These are phyloP conservation scores for Hypoxylon sp. DNA, from an alignment of 2,329 filamentous ascomycete species.

Conservation along the genomic window DNA sequence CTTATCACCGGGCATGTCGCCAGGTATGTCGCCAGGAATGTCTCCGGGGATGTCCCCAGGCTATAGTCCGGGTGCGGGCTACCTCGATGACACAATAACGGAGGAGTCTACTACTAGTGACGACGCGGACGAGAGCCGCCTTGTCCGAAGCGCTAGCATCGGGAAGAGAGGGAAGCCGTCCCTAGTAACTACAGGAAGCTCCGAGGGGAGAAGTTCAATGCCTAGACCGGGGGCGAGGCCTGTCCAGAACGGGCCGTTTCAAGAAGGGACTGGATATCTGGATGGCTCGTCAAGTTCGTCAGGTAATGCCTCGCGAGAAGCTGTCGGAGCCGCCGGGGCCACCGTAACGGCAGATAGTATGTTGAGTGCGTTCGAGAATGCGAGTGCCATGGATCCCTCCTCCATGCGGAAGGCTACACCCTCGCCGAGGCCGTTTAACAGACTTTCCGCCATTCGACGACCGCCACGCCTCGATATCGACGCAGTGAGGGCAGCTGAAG, in stretches of 20 bases:
- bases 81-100: conserved; percentile 58
- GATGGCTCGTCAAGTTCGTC: conserved; percentile 58
- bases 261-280: conserved; percentile 55
- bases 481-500: conserved; percentile 80
- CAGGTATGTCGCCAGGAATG: background rate
- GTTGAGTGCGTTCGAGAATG: conserved; percentile 59
- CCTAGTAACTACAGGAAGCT: conserved; percentile 57
- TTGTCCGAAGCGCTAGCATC: conserved; percentile 68
- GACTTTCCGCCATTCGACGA: conserved; percentile 63
- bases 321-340: conserved; percentile 37
- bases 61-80: conserved; percentile 56
- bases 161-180: conserved; percentile 67
- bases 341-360: conserved; percentile 56
- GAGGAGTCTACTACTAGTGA: conserved; percentile 58
- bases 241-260: conserved; percentile 50
- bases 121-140: conserved; percentile 61
- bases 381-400: conserved; percentile 54
- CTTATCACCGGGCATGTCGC: too few species aligned
- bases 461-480: conserved; percentile 84
- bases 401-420: conserved; percentile 42
- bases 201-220: conserved; percentile 40
- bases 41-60: conserved; percentile 48
- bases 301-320: conserved; percentile 46
- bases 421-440: conserved; percentile 47
- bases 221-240: conserved; percentile 50